Base-by-base conservation (phyloP, 805 yeast species). In the Candida easanensis region DNA sequence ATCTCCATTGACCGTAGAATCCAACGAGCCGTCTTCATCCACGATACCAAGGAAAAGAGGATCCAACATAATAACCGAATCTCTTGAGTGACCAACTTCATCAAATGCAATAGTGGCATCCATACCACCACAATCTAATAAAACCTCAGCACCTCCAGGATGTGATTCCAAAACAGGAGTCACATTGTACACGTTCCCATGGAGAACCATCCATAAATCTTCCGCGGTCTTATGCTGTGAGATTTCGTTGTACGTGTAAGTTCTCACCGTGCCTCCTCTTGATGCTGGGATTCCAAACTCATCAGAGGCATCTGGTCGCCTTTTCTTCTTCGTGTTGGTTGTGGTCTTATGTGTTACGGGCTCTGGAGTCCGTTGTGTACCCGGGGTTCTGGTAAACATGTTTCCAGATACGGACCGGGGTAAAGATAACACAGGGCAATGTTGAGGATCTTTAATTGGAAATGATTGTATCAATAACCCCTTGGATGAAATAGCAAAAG, bases 51-150 rank as follows among this genome's bases (percentile, higher is more conserved):
- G 75, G 56, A 76, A 72, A 52, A 88, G 69, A 18, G 78, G 80
- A 31, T 69, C 71, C 56, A 93, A 70, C 59, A 85, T 75, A 54
- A 83, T 89, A 48, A 82, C 79, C 20, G 98, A 98, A 53, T 90
- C 97, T 50, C 88, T 96, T 17, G 97, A 88, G 69, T 93, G 99
- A 18, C 99, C 99, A 60, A 93, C 93, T 54, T 91, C 97, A 46
- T 84, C 87, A 59, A 88, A 91, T 9, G 87, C 79, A 54, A 83
- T 81, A 7, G 93, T 83, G 10, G 91, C 95, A 54, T 85, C 88
- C 31, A 41, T 21, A 4, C 93, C 95, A 25, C 86, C 95, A 53
- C 83, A 84, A 48, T 85, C 86, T 49, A 81, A 63, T 36, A 88
- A 69, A 43, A 88, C 89, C 62, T 85, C 83, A 27, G 76, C 70